Evolutionary conservation across 345 rosid species (phyloP), one percentile per base, ranked within the genome.

Genomic region (Trapa incisa): DNA sequence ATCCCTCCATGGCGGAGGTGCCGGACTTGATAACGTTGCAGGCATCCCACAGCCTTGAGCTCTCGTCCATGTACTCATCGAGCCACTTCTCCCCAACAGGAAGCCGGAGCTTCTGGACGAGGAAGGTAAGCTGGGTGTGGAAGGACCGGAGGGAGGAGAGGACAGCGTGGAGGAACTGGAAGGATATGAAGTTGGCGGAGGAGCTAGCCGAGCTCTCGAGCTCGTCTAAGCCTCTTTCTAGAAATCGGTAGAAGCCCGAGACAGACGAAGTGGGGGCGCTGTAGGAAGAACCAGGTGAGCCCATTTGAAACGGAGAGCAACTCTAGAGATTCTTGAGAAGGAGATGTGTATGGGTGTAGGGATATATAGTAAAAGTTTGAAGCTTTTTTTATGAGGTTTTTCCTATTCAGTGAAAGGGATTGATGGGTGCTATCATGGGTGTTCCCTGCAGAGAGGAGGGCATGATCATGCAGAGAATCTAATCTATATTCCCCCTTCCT

Each of bases 21-120:
- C 85, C 82, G 8, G 80, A 71, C 75, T 86, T 83, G 68, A 86
- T 82, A 1, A 78, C 53, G 36, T 58, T 74, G 47, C 87, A 86
- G n/a, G 87, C 90, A 35, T 81, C 84, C 90, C 86, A 86, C 2
- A 86, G 77, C 75, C 81, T 79, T 14, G 83, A 77, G 77, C 87
- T 86, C 71, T 86, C 91, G 36, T 86, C 91, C 91, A 86, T 86
- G 79, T 86, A 86, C 71, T 86, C 91, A 61, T 86, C 85, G 1
- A 86, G 87, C 91, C 87, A 86, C 68, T 80, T 86, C 47, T 79
- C 91, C 4, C 91, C 91, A 4, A 73, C 74, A 11, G 91, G 91
- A 17, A 86, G 81, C 67, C 74, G 85, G 67, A 86, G 88, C 70
- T 75, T 82, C 58, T 82, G 86, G 50, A 82, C 88, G 72, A 86